Conservation (phyloP, 176 grass and related monocot species). For the Triticum turgidum region DNA sequence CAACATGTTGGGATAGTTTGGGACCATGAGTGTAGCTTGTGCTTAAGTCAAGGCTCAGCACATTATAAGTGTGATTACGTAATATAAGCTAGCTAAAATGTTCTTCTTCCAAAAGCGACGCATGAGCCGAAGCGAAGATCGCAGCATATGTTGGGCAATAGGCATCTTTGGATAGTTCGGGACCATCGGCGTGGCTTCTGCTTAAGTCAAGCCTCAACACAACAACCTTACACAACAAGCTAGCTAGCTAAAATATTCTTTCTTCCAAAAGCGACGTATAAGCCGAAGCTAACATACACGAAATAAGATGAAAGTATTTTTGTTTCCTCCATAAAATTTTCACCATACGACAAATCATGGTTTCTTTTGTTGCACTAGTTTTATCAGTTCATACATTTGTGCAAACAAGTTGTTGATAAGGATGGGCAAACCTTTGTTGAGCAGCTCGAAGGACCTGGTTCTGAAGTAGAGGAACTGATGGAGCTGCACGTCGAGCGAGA, state of each 20-base stretch:
- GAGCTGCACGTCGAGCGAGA: conserved; percentile 60
- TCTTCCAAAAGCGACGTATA: not conserved
- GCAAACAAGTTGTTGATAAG: not conserved
- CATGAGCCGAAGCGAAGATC: not conserved
- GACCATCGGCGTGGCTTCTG: not conserved
- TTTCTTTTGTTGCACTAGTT: not conserved
- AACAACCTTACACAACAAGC: not conserved
- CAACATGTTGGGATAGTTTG: not conserved
- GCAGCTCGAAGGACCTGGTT: conserved; percentile 49
- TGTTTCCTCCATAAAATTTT: no score
- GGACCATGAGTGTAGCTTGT: not conserved
- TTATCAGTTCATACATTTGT: not conserved
- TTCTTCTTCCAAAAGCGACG: not conserved
- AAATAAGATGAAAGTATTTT: not conserved
- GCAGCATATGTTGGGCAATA: no score
- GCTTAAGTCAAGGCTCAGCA: conserved; percentile 17
- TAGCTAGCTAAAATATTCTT: not conserved
- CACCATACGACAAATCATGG: not conserved
- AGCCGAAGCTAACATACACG: not conserved
- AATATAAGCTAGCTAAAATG: not conserved
- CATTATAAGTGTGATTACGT: not conserved
- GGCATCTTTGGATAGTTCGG: no score
- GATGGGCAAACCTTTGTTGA: conserved; percentile 30
- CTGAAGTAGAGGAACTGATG: conserved; percentile 68
- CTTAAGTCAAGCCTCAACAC: conserved; percentile 9